Percentiles rank a stretch among this genome's conserved stretches.
phyloP scores from a whole-genome alignment of 2,329 filamentous ascomycete species.

The Ceratocystis diversiconidia region DNA sequence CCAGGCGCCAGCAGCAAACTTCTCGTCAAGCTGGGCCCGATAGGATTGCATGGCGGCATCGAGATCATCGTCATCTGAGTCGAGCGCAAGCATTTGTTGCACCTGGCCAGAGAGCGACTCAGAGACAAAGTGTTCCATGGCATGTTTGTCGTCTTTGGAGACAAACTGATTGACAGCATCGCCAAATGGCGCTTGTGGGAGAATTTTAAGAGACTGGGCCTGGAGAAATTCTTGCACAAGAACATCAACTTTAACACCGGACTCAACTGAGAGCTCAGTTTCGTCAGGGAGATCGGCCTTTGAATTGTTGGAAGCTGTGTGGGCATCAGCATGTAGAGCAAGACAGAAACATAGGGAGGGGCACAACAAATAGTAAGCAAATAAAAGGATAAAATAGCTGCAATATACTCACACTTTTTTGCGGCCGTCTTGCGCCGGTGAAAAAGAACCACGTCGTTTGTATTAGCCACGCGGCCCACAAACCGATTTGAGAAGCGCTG shows the following conservation, averaged over 20 bases:
- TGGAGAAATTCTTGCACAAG: slow-evolving; percentile 78
- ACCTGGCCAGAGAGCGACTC: slow-evolving; percentile 58
- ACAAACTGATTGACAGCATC: slow-evolving; percentile 90
- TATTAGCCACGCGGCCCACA: slow-evolving; percentile 77
- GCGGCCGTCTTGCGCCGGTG: slow-evolving; percentile 66
- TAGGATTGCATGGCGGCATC: slow-evolving; percentile 60
- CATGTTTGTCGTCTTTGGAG: slow-evolving; percentile 86
- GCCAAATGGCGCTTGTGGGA: slow-evolving; percentile 83
- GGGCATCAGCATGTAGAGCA: neutral
- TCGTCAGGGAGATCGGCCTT: slow-evolving; percentile 49
- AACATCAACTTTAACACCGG: slow-evolving; percentile 63
- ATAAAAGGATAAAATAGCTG: neutral
- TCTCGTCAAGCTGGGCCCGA: slow-evolving; percentile 53
- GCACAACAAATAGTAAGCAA: neutral
- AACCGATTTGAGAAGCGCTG: slow-evolving; percentile 94
- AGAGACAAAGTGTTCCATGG: slow-evolving; percentile 68
- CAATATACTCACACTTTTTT: slow-evolving; percentile 21
- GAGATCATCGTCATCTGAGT: slow-evolving; percentile 52
- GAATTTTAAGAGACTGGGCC: slow-evolving; percentile 77
- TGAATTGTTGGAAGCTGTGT: slow-evolving; percentile 30
- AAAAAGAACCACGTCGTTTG: slow-evolving; percentile 86
- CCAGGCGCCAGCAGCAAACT: slow-evolving; percentile 51
- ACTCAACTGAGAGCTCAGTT: slow-evolving; percentile 34
- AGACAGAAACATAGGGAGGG: no score
- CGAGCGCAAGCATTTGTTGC: slow-evolving; percentile 51